These are phyloP conservation scores for Piromyces finnis DNA, from an alignment of 192 early-diverging fungal genomes.

Conservation along the genomic window DNA sequence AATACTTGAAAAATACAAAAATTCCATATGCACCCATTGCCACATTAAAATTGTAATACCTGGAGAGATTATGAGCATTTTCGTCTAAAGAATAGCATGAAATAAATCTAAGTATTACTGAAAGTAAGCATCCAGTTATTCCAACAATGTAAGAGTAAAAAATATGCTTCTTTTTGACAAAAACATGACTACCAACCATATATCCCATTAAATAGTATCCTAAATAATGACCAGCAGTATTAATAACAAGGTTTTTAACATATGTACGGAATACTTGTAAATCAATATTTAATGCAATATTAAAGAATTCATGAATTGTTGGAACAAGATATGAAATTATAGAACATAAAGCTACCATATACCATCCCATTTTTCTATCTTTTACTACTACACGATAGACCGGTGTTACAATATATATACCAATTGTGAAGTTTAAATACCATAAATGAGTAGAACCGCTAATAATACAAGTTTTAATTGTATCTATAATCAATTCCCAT, in stretches of 20 bases:
- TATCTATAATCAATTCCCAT: neutral
- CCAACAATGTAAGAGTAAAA: neutral
- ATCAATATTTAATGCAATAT: neutral
- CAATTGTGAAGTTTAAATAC: neutral
- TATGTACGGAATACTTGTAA: neutral
- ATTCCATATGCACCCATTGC: neutral
- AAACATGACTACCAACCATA: neutral
- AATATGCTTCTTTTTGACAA: neutral
- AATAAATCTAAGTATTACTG: neutral
- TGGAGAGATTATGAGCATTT: neutral
- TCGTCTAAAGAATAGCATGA: neutral
- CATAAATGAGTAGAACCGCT: neutral
- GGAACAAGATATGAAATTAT: neutral
- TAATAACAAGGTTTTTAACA: neutral
- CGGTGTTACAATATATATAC: neutral
- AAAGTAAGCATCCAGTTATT: neutral
- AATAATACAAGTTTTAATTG: neutral
- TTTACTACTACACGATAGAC: neutral
- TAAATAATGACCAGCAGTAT: neutral
- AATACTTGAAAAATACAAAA: neutral
- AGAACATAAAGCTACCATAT: neutral
- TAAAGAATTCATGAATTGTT: neutral
- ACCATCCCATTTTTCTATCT: neutral
- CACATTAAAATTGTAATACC: neutral
- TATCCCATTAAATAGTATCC: neutral